Evolutionary conservation across 345 rosid species (phyloP).

Genomic region (Boechera stricta): DNA sequence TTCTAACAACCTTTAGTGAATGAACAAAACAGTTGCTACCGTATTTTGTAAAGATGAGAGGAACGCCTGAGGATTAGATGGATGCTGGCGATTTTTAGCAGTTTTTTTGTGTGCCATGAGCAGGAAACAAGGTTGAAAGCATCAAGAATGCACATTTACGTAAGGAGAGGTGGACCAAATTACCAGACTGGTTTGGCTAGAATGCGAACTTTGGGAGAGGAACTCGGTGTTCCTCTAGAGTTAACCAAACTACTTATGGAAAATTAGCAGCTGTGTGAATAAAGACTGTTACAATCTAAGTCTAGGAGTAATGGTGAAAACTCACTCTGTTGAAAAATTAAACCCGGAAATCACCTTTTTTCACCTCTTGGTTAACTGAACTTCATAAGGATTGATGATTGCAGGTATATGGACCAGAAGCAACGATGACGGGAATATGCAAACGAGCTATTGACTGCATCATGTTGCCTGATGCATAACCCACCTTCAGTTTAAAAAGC

Average conservation of each 20-base stretch:
- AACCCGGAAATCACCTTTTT: neutral
- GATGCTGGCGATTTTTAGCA: neutral
- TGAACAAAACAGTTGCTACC: slow-evolving; percentile 6
- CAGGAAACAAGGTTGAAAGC: slow-evolving; percentile 92
- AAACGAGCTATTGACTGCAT: slow-evolving; percentile 91
- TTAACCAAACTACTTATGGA: slow-evolving; percentile 47
- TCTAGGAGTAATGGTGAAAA: neutral
- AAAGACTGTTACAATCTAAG: neutral
- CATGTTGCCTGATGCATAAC: slow-evolving; percentile 59
- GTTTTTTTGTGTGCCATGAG: slow-evolving; percentile 3
- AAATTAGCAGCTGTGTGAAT: neutral
- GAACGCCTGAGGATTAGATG: neutral
- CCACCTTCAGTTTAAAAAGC: neutral
- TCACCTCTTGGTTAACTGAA: neutral
- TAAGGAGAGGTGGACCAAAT: slow-evolving; percentile 95
- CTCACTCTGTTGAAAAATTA: neutral
- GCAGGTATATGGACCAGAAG: slow-evolving; percentile 96
- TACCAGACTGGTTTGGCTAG: slow-evolving; percentile 86
- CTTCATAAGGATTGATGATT: slow-evolving; percentile 23
- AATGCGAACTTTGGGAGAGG: slow-evolving; percentile 88
- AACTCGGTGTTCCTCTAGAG: slow-evolving; percentile 87
- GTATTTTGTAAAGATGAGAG: slow-evolving; percentile 24
- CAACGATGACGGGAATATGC: slow-evolving; percentile 98
- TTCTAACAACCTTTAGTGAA: neutral
- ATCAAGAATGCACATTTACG: slow-evolving; percentile 91